These are phyloP conservation scores for Peziza echinospora DNA, from an alignment of 495 filamentous ascomycete genomes.

Conservation along the genomic window DNA sequence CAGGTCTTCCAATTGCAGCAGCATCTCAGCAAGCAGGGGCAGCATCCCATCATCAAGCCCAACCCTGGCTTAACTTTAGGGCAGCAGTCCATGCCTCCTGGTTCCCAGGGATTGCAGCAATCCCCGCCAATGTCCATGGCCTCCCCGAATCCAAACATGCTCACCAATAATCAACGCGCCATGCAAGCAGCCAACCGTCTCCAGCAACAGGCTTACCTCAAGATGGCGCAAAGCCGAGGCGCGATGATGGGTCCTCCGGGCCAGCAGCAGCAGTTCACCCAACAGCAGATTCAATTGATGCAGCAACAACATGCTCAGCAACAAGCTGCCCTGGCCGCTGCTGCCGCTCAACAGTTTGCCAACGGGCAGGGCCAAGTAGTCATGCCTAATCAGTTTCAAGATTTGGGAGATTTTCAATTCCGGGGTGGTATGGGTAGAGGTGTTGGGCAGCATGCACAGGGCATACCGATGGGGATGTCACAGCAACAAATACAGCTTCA, in stretches of 20 bases:
- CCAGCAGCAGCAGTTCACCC: conserved; percentile 4
- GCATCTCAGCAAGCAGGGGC: neutral
- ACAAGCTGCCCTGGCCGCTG: conserved; percentile 3
- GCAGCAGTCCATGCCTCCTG: too few species aligned
- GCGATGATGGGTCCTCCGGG: conserved; percentile 6
- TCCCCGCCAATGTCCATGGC: neutral
- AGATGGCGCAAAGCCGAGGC: conserved; percentile 8
- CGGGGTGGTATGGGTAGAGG: neutral
- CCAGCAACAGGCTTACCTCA: conserved; percentile 1
- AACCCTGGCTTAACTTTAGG: neutral
- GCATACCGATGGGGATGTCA: neutral
- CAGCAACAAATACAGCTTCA: conserved; percentile 4
- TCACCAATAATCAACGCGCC: neutral
- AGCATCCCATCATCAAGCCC: neutral
- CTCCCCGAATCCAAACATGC: neutral
- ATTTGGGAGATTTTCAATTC: neutral
- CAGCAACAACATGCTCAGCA: conserved; percentile 10
- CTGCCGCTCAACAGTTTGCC: conserved; percentile 8
- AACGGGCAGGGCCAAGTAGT: conserved; percentile 2
- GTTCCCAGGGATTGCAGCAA: too few species aligned
- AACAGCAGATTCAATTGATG: conserved; percentile 4
- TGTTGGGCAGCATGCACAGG: neutral
- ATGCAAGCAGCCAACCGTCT: neutral
- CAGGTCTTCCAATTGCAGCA: neutral
- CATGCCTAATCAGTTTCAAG: conserved; percentile 1